phyloP scores from a whole-genome alignment of 768 basidiomycete genomes.

The Pseudohyphozyma bogoriensis region DNA sequence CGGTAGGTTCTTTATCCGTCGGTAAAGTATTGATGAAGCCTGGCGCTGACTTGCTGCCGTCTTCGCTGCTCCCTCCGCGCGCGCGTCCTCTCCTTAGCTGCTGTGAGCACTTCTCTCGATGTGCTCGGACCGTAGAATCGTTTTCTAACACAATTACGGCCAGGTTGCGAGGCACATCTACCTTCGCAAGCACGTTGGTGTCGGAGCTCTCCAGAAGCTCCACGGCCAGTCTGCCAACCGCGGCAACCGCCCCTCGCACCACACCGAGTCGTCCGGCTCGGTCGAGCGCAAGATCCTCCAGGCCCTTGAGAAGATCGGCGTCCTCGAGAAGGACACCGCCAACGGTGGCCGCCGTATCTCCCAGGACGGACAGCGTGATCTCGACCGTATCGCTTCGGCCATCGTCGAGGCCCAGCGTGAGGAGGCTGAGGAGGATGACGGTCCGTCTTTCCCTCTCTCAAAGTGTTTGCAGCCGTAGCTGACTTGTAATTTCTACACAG shows the following conservation, averaged over 20 bases:
- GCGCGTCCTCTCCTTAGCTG: too few species aligned
- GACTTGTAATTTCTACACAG: too few species aligned
- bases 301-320: conserved; percentile 96
- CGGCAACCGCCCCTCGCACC: conserved; percentile 93
- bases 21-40: too few species aligned
- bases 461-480: too few species aligned
- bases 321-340: conserved; percentile 83
- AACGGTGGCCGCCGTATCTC: conserved; percentile 83
- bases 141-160: too few species aligned
- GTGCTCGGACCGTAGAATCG: too few species aligned
- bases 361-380: conserved; percentile 91
- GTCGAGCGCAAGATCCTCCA: conserved; percentile 95
- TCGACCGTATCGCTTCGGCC: conserved; percentile 46
- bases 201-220: conserved; percentile 70
- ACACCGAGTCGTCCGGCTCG: conserved; percentile 58
- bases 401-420: conserved; percentile 38
- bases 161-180: conserved; percentile 99
- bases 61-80: too few species aligned
- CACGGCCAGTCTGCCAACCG: conserved; percentile 93
- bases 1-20: conserved; percentile 63
- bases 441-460: too few species aligned
- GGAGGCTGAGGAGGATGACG: conserved; percentile 35
- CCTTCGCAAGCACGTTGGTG: conserved; percentile 53
- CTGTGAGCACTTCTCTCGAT: too few species aligned
- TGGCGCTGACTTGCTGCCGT: too few species aligned